phyloP scores from a whole-genome alignment of 2,329 filamentous ascomycete genomes.

The Diaporthe citrichinensis region DNA sequence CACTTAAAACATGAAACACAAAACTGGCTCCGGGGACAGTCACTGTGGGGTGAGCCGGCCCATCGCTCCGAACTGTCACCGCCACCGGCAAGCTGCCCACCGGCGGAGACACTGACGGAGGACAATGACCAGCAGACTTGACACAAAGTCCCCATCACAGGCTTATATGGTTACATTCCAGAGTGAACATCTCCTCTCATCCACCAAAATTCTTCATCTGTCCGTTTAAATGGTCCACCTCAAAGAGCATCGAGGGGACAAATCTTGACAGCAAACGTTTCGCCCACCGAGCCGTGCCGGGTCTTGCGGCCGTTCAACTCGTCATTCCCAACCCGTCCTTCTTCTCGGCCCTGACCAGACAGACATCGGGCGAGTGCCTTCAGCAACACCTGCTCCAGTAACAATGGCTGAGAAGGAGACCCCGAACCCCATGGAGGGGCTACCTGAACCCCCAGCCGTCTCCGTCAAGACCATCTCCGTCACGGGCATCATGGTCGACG shows the following conservation, averaged over 20 bases:
- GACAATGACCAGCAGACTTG: not conserved
- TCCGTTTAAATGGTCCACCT: not conserved
- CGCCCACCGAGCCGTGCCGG: not conserved
- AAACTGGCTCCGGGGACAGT: not conserved
- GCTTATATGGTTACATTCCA: not conserved
- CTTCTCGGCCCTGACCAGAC: not conserved
- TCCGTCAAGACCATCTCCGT: conserved; percentile 79
- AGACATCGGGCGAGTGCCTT: not conserved
- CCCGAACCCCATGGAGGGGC: conserved; percentile 44
- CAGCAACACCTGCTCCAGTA: not conserved
- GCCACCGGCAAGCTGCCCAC: not conserved
- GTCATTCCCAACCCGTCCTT: not conserved
- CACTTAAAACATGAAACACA: not conserved
- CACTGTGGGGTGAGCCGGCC: conserved; percentile 7
- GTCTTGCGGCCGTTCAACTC: not conserved
- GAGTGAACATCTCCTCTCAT: not conserved
- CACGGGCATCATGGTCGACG: conserved; percentile 81
- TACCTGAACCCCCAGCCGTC: conserved; percentile 61
- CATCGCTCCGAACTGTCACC: conserved; percentile 1
- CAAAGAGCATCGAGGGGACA: not conserved
- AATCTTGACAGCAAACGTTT: not conserved
- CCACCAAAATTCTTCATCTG: not conserved
- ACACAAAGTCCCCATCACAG: not conserved
- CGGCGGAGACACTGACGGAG: conserved; percentile 1
- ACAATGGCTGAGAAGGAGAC: conserved; percentile 25